Percentiles rank a stretch among this genome's conserved stretches.
Evolutionary conservation across 306 rosid genomes (phyloP).

Genomic region (Rosa chinensis): DNA sequence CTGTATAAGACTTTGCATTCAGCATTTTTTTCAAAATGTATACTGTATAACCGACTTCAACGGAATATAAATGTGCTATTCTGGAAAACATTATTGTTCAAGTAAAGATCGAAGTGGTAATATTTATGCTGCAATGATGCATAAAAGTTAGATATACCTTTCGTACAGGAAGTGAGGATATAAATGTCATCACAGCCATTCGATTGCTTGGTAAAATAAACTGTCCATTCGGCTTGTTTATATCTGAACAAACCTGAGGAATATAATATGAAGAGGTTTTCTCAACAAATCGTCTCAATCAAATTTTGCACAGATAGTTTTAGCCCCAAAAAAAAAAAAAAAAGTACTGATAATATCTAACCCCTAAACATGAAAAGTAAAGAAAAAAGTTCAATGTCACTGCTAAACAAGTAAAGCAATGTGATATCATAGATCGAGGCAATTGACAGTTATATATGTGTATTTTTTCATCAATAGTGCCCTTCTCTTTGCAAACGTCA

Average conservation of each 20-base stretch:
- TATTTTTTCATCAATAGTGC: background rate
- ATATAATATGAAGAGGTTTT: constrained; percentile 20
- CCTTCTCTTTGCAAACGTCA: background rate
- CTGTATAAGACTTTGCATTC: constrained; percentile 44
- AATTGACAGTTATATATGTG: background rate
- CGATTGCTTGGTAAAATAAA: constrained; percentile 76
- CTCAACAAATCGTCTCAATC: background rate
- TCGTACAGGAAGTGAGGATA: constrained; percentile 91
- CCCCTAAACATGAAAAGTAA: background rate
- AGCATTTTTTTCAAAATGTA: constrained; percentile 18
- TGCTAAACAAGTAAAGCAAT: background rate
- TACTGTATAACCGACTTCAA: constrained; percentile 12
- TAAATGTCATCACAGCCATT: constrained; percentile 75
- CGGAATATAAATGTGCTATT: constrained; percentile 9
- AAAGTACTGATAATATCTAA: background rate
- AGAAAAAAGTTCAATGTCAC: background rate
- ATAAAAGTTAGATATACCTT: constrained; percentile 53
- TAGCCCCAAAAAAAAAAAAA: background rate
- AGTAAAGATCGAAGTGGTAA: background rate
- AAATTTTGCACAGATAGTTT: background rate
- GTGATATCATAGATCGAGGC: background rate
- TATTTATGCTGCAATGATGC: constrained; percentile 12
- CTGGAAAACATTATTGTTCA: constrained; percentile 7
- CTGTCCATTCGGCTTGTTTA: constrained; percentile 98
- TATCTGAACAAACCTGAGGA: constrained; percentile 87